Percentiles rank a stretch among this genome's conserved stretches.
Conservation (phyloP, 2,329 filamentous ascomycete genomes). For the Phaeophleospora eucalypticola region DNA sequence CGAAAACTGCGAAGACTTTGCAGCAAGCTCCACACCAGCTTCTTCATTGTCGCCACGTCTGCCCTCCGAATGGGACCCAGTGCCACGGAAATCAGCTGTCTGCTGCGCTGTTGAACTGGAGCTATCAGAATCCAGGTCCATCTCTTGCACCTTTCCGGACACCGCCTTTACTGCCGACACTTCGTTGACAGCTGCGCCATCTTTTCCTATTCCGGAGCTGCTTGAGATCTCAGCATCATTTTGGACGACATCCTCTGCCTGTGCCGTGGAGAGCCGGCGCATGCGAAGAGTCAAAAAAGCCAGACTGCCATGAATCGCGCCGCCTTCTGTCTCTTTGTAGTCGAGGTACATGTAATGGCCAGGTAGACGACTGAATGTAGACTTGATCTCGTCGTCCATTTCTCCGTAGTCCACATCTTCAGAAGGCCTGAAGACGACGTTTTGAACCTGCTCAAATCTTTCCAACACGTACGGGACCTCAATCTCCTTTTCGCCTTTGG, state of each 20-base stretch:
- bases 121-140: background rate
- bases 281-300: constrained; percentile 9
- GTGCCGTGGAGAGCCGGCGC: background rate
- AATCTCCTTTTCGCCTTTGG: background rate
- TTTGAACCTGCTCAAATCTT: constrained; percentile 26
- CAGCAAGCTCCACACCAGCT: background rate
- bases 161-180: background rate
- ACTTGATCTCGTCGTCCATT: constrained; percentile 4
- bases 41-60: background rate
- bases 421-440: constrained; percentile 12
- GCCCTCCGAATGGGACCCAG: background rate
- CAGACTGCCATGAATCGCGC: constrained; percentile 14
- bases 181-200: background rate
- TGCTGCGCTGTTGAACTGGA: background rate
- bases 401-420: background rate
- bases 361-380: constrained; percentile 2
- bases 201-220: background rate
- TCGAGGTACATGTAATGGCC: constrained; percentile 7
- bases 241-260: background rate
- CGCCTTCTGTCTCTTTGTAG: constrained; percentile 19
- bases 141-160: background rate
- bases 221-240: background rate
- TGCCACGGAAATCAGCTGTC: background rate
- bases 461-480: constrained; percentile 27
- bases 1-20: constrained; percentile 3